Percentiles rank a stretch among this genome's conserved stretches.
Evolutionary conservation across 2,329 filamentous ascomycete species (phyloP).

Genomic region (Calonectria ilicicola): DNA sequence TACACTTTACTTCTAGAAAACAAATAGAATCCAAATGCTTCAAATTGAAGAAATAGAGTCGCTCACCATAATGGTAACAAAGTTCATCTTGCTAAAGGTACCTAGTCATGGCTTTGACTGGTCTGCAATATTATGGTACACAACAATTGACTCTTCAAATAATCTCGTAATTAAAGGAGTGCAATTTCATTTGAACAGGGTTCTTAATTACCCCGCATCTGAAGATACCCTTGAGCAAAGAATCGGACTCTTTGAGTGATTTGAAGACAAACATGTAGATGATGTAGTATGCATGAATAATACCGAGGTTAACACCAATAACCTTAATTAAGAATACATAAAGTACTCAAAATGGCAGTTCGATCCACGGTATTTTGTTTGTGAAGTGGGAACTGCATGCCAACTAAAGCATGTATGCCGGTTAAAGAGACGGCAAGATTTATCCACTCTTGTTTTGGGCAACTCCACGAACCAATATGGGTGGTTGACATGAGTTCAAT

Average conservation of each 20-base stretch:
- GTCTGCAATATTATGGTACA: too few relatives aligned
- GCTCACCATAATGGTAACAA: too few relatives aligned
- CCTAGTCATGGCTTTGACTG: too few relatives aligned
- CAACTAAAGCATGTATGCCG: background rate
- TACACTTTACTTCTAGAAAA: too few relatives aligned
- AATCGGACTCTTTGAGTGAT: background rate
- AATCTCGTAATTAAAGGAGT: too few relatives aligned
- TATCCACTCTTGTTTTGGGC: background rate
- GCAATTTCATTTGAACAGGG: too few relatives aligned
- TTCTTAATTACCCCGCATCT: too few relatives aligned
- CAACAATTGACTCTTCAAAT: too few relatives aligned
- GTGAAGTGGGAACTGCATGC: background rate
- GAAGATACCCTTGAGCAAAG: too few relatives aligned
- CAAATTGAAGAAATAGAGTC: too few relatives aligned
- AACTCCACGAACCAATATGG: background rate
- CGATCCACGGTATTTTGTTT: background rate
- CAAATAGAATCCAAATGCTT: too few relatives aligned
- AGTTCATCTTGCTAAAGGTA: too few relatives aligned
- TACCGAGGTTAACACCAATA: background rate
- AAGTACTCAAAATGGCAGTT: background rate
- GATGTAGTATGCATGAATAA: background rate
- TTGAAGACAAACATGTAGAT: background rate
- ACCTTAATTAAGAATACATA: background rate
- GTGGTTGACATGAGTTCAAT: background rate
- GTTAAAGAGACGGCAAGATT: background rate